Base-by-base conservation (phyloP, 768 basidiomycete species). In the Amanita exitialis region DNA sequence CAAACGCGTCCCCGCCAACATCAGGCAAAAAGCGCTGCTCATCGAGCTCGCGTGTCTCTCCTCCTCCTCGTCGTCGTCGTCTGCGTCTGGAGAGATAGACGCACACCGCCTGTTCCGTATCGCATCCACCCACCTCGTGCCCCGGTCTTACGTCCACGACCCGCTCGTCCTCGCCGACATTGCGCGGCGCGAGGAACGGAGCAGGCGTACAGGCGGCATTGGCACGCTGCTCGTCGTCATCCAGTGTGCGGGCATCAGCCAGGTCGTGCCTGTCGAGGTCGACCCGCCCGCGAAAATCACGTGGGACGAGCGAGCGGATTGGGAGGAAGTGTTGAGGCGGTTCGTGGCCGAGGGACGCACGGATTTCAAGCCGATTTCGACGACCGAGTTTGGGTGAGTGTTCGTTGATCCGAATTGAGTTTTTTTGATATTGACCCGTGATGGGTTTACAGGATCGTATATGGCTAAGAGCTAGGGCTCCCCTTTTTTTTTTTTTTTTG, bases 181-280 rank as follows among this genome's bases (percentile, higher is more conserved):
- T 55, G 78, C 80, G 59, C 78, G 84, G 46, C 83, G 88, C 56
- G 87, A 90, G 60, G 83, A 87, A 35, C 80, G 88, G 41, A 89
- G 83, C 66, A 77, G 88, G 23, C 75, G 77, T 30, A 76, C 65
- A 57, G 88, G 88, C 10, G 88, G 88, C 10, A 82, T 90, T 56
- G 88, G 88, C 16, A 79, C 83, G 3, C 72, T 83, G 2, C 74
- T 90, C 47, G 74, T 90, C 63, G 71, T 90, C 62, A 73, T 90
- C 52, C 85, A 90, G 60, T 89, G 87, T 59, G 83, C 79, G 34
- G 73, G 75, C 20, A 74, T 88, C 59, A 81, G 79, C 60, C 86
- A 90, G 59, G 86, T 90, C 56, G 86, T 90, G 82, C 88, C 88
- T 28, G 85, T 90, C 55, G 88, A 90, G 62, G 83, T 90, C 46